Base-by-base conservation (phyloP, 495 filamentous ascomycete genomes). In the Lepidopterella palustris region DNA sequence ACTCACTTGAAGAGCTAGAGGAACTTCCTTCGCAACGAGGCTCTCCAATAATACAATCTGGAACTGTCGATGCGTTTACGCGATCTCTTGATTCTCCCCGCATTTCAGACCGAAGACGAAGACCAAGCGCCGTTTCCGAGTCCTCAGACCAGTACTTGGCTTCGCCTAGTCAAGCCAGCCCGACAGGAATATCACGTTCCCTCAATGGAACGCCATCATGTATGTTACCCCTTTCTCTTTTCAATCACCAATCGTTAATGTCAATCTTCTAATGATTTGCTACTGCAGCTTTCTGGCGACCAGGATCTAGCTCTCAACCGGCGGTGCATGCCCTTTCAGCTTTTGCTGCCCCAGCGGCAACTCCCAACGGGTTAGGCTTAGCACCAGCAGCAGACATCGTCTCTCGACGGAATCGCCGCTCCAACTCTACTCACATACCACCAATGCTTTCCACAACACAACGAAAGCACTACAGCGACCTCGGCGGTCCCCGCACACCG, bases 1-100 rank as follows among this genome's bases (percentile, higher is more conserved):
- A 82, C 60, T 80, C 78, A 26, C 78, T 87, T 55, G 81, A 84
- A 48, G 83, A 92, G 60, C 76, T 87, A n/a, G 85, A 91, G 66
- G 76, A 82, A 13, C 74, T 86, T 24, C 78, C 86, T 21, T 84
- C 85, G 3, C 83, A 85, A 56, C 79, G 47, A n/a, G 65, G 61
- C 10, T 68, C 65, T 10, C 65, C 61, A 9, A 52, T 55, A 18
- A 57, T 57, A 9, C 47, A 15, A 13, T 32, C 28, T 20, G 54
- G 18, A 10, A 45, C 29, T 26, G 58, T 40, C 23, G 55, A 58
- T 13, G 55, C 47, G 2, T 57, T 59, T 48, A 35, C 53, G 31
- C 56, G 50, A 11, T 18, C 48, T 6, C 59, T 67, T 40, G 64
- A 63, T 13, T 67, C 64, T 9, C 64, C 64, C 11, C 27, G 18